These are phyloP conservation scores for Babesia microti DNA, from an alignment of 169 alveolate genomes.

Conservation along the genomic window DNA sequence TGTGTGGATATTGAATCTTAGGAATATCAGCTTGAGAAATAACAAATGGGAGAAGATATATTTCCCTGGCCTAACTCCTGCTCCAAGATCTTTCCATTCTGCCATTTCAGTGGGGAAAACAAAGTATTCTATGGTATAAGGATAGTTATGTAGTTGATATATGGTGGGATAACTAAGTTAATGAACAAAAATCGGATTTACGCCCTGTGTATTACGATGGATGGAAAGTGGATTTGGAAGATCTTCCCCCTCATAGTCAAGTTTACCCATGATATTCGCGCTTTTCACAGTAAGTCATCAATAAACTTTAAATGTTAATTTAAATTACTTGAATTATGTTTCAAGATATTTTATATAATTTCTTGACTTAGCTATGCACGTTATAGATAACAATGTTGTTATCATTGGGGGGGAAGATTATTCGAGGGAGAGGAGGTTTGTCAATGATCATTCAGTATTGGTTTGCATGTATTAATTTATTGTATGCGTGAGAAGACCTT, in stretches of 20 bases:
- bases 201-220: slow-evolving; percentile 3
- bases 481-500: too few species aligned
- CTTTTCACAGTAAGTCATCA: slow-evolving; percentile 17
- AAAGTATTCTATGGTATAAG: slow-evolving; percentile 16
- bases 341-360: too few species aligned
- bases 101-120: slow-evolving; percentile 24
- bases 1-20: slow-evolving; percentile 24
- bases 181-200: slow-evolving; percentile 15
- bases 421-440: slow-evolving; percentile 1
- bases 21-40: slow-evolving; percentile 4
- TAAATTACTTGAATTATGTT: too few species aligned
- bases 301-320: too few species aligned
- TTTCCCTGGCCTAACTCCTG: slow-evolving; percentile 16
- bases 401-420: slow-evolving; percentile 39
- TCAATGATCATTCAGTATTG: too few species aligned
- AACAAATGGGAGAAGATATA: slow-evolving; percentile 20
- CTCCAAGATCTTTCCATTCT: slow-evolving; percentile 41
- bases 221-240: slow-evolving; percentile 4
- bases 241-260: slow-evolving; percentile 27
- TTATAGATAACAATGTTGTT: slow-evolving; percentile 8
- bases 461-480: too few species aligned
- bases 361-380: slow-evolving; percentile 13
- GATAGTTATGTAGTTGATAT: slow-evolving; percentile 6
- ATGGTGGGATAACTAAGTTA: slow-evolving; percentile 19
- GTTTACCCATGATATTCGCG: slow-evolving; percentile 22